Base-by-base conservation (phyloP, 73 alveolate species). In the Stentor coeruleus region DNA sequence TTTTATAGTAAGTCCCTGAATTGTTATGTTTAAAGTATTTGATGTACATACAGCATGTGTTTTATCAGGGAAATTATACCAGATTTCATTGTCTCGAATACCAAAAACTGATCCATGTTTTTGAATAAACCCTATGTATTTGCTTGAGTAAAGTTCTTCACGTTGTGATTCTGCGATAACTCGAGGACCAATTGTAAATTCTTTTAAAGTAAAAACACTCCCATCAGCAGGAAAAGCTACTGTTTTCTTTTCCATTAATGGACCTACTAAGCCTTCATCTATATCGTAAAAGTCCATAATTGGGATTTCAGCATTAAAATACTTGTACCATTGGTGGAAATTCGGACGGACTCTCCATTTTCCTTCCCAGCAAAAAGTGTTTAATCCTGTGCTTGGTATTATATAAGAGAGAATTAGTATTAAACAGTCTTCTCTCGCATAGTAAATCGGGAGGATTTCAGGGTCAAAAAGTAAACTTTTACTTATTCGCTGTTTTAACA, bases 201-300 rank as follows among this genome's bases (percentile, higher is more conserved):
- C 94, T 3, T 90, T 87, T 20, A 93, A 91, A 38, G 79, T 77
- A 37, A 92, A 81, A 4, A 94, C 88, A 0, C 97, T 91, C 84
- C 96, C 93, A 84, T 96, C 99, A 4, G 95, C 85, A 31, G 99
- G 99, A 79, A 91, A 96, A 95, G 95, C 85, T 49, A 86, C 89
- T 85, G 95, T 96, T 4, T 92, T 82, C 66, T 94, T 90, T 77
- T 90, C 95, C 40, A 86, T 82, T 38, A 93, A 73, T 72, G 86
- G 85, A 36, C 98, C 98, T 15, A 93, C 95, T 74, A 89, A 80
- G 42, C 85, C 77, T 58, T 95, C 96, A 74, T 93, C 98, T 59
- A 97, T 94, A 80, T 91, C 97, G 81, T 58, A 87, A 41, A 84
- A 81, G 14, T 85, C 90, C 74, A 76, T 38, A 57, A 74, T 74